Percentiles rank a stretch among this genome's conserved stretches.
phyloP scores from a whole-genome alignment of 192 early-diverging fungal species.

The Dissophora globulifera region DNA sequence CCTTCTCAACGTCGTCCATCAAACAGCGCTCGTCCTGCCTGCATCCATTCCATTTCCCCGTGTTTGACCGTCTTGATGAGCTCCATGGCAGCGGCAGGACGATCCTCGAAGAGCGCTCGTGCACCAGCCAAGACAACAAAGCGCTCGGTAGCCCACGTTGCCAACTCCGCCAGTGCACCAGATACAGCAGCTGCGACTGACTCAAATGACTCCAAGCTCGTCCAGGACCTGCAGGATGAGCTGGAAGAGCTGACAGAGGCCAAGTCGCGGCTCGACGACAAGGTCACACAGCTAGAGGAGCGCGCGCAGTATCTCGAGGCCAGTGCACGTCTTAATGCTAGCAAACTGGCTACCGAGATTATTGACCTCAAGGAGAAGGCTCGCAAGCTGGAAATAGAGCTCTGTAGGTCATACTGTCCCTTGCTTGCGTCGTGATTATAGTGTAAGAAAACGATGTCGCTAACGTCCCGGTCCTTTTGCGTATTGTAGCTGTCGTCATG shows the following conservation, averaged over 20 bases:
- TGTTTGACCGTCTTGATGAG: too few relatives aligned
- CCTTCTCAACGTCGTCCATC: too few relatives aligned
- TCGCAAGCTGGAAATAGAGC: conserved; percentile 35
- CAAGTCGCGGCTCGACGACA: conserved; percentile 12
- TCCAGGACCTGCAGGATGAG: conserved; percentile 32
- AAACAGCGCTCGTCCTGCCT: too few relatives aligned
- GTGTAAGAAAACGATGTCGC: background rate
- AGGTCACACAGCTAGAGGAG: conserved; percentile 32
- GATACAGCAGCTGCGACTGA: too few relatives aligned
- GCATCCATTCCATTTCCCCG: too few relatives aligned
- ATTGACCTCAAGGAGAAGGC: conserved; percentile 46
- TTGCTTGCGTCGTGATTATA: too few relatives aligned
- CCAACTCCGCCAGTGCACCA: background rate
- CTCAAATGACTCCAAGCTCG: too few relatives aligned
- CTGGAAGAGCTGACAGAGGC: conserved; percentile 19
- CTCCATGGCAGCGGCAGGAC: background rate
- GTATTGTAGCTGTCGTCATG: conserved; percentile 18
- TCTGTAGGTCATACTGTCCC: too few relatives aligned
- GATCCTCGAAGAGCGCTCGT: background rate
- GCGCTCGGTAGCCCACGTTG: background rate
- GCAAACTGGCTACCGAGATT: conserved; percentile 29
- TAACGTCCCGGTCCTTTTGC: background rate
- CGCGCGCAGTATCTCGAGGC: conserved; percentile 40
- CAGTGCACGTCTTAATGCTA: conserved; percentile 27
- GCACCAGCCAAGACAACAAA: background rate